Percentiles rank a stretch among this genome's conserved stretches.
phyloP scores from a whole-genome alignment of 106 monocot species.

The Phalaenopsis equestris region DNA sequence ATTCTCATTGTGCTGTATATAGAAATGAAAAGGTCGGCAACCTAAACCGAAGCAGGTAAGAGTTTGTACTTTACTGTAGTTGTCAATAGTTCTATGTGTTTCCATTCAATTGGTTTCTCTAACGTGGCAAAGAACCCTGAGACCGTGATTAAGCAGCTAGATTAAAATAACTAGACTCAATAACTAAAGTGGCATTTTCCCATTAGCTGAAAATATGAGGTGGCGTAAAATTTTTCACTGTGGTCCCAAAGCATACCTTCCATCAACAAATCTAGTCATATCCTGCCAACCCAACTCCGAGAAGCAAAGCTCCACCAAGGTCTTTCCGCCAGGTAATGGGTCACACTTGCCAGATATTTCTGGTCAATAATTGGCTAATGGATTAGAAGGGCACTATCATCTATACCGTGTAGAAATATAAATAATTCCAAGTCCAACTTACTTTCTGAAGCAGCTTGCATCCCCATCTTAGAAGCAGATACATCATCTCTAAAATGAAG shows the following conservation, averaged over 20 bases:
- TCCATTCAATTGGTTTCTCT: not conserved
- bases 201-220: not conserved
- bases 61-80: not conserved
- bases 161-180: too few species aligned
- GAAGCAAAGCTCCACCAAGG: slow-evolving; percentile 13
- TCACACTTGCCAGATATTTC: not conserved
- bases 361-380: not conserved
- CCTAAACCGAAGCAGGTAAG: not conserved
- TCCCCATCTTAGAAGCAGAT: slow-evolving; percentile 32
- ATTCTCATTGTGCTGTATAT: not conserved
- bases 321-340: too few species aligned
- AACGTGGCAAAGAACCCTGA: not conserved
- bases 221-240: not conserved
- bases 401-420: not conserved
- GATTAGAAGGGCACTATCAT: not conserved
- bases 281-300: slow-evolving; percentile 16
- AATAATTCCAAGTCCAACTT: slow-evolving; percentile 15
- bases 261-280: slow-evolving; percentile 19
- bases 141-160: not conserved
- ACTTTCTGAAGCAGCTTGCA: slow-evolving; percentile 32
- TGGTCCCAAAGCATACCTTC: slow-evolving; percentile 31
- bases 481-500: slow-evolving; percentile 57
- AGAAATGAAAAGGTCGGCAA: not conserved
- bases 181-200: too few species aligned
- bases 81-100: not conserved